Conservation (phyloP, 192 early-diverging fungal species). For the Polychytrium aggregatum region DNA sequence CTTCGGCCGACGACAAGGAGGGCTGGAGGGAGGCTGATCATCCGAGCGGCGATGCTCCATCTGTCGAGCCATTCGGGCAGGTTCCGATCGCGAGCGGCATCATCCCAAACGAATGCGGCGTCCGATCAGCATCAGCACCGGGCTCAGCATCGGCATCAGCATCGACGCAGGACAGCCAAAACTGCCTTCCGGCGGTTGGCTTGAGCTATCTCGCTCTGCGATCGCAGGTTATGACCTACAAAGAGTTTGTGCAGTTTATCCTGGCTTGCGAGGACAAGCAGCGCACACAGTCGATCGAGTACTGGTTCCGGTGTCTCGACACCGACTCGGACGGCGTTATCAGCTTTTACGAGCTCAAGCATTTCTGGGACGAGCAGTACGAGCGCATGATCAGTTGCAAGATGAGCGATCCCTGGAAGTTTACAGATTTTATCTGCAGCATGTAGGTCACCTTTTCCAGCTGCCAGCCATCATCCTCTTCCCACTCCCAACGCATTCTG, state of each 20-base stretch:
- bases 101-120: conserved; percentile 6
- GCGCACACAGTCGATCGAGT: conserved; percentile 47
- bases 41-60: no score
- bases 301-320: conserved; percentile 93
- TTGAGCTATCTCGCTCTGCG: not conserved
- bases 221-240: conserved; percentile 51
- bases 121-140: no score
- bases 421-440: conserved; percentile 42
- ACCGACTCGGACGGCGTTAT: conserved; percentile 80
- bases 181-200: conserved; percentile 4
- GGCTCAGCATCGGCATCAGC: no score
- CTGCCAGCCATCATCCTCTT: not conserved
- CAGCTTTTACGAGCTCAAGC: conserved; percentile 70
- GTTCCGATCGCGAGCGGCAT: no score
- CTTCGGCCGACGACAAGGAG: conserved; percentile 11
- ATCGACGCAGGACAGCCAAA: no score
- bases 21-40: no score
- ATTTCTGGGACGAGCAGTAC: conserved; percentile 79
- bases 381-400: conserved; percentile 40
- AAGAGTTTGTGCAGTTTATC: conserved; percentile 79
- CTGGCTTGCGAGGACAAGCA: conserved; percentile 74
- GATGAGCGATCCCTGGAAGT: conserved; percentile 40
- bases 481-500: no score
- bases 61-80: no score
- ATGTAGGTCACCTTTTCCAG: conserved; percentile 19